Percentiles rank a stretch among this genome's conserved stretches.
phyloP scores from a whole-genome alignment of 805 yeast species.

The Tetrapisispora fleetii region DNA sequence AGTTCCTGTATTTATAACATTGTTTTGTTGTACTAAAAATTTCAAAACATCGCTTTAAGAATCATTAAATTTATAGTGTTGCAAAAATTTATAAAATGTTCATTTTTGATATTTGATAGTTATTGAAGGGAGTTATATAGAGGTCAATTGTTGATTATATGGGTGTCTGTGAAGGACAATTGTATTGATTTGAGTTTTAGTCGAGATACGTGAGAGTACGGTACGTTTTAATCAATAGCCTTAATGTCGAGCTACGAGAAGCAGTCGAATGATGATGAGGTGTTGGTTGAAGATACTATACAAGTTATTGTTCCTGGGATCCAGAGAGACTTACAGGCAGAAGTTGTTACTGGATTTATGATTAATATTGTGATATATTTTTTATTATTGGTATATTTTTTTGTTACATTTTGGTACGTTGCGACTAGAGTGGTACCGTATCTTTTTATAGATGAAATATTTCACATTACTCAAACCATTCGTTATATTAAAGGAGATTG shows the following conservation, averaged over 20 bases:
- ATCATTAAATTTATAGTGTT: too few species aligned
- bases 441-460: slow-evolving; percentile 53
- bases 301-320: slow-evolving; percentile 22
- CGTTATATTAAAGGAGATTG: slow-evolving; percentile 54
- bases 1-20: too few species aligned
- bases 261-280: background rate
- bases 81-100: too few species aligned
- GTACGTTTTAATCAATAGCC: background rate
- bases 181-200: background rate
- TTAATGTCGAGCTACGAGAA: background rate
- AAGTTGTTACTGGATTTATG: slow-evolving; percentile 24
- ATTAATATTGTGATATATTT: slow-evolving; percentile 30
- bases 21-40: too few species aligned
- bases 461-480: slow-evolving; percentile 75
- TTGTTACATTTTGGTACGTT: slow-evolving; percentile 20
- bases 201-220: background rate
- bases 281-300: slow-evolving; percentile 3
- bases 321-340: slow-evolving; percentile 22
- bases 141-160: too few species aligned
- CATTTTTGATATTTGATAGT: too few species aligned
- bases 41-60: too few species aligned
- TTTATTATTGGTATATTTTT: slow-evolving; percentile 18
- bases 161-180: too few species aligned
- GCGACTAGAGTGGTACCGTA: slow-evolving; percentile 25
- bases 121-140: too few species aligned